phyloP scores from a whole-genome alignment of 345 rosid genomes.

The Acer saccharum region DNA sequence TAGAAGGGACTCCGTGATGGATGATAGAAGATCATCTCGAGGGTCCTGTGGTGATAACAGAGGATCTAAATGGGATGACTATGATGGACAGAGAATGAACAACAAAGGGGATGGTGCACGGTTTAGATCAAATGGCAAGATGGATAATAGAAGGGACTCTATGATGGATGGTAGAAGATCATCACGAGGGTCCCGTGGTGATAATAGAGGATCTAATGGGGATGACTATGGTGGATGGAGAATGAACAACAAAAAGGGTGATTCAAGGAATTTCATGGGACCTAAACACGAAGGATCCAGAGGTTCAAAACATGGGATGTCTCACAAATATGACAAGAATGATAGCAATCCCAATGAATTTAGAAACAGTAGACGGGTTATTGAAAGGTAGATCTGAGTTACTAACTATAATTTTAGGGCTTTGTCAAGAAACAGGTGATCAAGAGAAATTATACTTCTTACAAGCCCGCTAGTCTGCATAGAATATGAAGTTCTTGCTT shows the following conservation, averaged over 20 bases:
- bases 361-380: conserved; percentile 56
- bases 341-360: conserved; percentile 36
- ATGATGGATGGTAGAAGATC: conserved; percentile 24
- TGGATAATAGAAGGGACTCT: conserved; percentile 32
- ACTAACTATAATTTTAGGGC: too few species aligned
- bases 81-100: conserved; percentile 18
- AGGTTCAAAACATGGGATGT: conserved; percentile 20
- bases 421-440: too few species aligned
- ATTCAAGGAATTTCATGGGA: conserved; percentile 21
- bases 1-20: conserved; percentile 26
- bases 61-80: conserved; percentile 26
- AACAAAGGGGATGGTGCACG: conserved; percentile 23
- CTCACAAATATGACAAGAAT: conserved; percentile 19
- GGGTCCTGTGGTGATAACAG: conserved; percentile 31
- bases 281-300: conserved; percentile 23
- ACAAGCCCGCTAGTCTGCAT: too few species aligned
- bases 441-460: too few species aligned
- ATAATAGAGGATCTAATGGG: conserved; percentile 27
- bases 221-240: conserved; percentile 19
- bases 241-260: conserved; percentile 7
- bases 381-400: conserved; percentile 42
- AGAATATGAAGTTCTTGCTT: too few species aligned
- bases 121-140: conserved; percentile 34
- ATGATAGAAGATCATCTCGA: conserved; percentile 27
- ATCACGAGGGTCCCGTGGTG: conserved; percentile 29